phyloP scores from a whole-genome alignment of 352 stramenopile species.

The Phytophthora colocasiae region DNA sequence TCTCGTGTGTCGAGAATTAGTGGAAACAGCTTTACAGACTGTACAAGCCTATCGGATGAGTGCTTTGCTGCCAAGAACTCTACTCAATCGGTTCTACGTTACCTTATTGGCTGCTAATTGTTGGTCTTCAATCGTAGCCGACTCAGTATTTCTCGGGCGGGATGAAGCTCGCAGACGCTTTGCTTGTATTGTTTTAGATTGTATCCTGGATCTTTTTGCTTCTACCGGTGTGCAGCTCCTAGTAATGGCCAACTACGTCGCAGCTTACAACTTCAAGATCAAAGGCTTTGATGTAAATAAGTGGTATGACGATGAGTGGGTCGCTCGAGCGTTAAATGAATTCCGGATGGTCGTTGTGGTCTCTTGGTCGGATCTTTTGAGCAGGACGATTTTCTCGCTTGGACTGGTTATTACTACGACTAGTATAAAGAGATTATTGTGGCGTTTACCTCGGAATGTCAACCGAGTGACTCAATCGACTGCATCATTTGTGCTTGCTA shows the following conservation, averaged over 20 bases:
- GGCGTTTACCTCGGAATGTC: constrained; percentile 3
- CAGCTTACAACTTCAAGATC: constrained; percentile 11
- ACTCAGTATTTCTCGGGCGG: constrained; percentile 11
- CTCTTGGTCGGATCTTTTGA: constrained; percentile 35
- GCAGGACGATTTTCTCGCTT: constrained; percentile 27
- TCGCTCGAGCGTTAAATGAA: constrained; percentile 33
- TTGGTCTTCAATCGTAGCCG: constrained; percentile 22
- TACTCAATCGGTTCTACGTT: constrained; percentile 46
- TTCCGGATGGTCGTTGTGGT: constrained; percentile 34
- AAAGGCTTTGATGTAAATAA: constrained; percentile 20
- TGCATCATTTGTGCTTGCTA: constrained; percentile 9
- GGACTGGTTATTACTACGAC: constrained; percentile 28
- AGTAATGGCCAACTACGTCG: constrained; percentile 22
- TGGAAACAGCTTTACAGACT: constrained; percentile 35
- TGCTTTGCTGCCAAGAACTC: constrained; percentile 19
- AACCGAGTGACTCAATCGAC: constrained; percentile 6
- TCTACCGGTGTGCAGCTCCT: constrained; percentile 24
- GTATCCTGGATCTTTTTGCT: constrained; percentile 27
- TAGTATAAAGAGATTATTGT: constrained; percentile 35
- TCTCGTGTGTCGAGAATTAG: constrained; percentile 27
- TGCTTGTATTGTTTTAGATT: constrained; percentile 29
- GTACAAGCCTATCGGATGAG: constrained; percentile 42
- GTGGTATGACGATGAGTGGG: constrained; percentile 45
- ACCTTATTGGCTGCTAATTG: constrained; percentile 33
- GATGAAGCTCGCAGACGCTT: constrained; percentile 25